Conservation (phyloP, 139 green algal species). For the Chlorella sp. region DNA sequence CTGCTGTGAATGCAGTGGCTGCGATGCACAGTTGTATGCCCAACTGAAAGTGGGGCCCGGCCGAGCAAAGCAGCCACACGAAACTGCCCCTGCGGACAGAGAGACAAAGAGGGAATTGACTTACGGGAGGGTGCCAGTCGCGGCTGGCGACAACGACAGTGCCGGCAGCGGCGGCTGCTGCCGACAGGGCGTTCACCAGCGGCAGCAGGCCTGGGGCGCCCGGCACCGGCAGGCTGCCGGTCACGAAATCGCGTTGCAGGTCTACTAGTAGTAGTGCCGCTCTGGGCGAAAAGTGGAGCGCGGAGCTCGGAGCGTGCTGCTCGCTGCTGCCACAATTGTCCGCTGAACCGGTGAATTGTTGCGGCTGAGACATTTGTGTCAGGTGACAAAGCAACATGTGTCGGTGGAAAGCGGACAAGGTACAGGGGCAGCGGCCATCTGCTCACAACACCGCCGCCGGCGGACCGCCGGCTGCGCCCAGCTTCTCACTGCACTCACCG, state of each 20-base stretch:
- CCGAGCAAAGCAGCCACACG: not conserved
- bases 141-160: not conserved
- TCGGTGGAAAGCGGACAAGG: too few species aligned
- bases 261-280: not conserved
- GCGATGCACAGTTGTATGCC: too few species aligned
- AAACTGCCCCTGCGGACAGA: too few species aligned
- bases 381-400: too few species aligned
- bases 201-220: not conserved
- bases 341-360: too few species aligned
- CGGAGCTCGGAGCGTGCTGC: not conserved
- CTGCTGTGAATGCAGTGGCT: not conserved
- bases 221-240: not conserved
- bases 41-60: not conserved
- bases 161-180: not conserved
- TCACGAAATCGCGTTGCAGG: not conserved
- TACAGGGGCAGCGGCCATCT: too few species aligned
- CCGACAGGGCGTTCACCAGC: not conserved
- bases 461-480: too few species aligned
- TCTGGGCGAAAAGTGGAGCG: not conserved
- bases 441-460: too few species aligned
- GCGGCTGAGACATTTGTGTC: too few species aligned
- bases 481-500: too few species aligned
- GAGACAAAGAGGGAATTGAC: not conserved
- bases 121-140: conserved; percentile 19
- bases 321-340: too few species aligned